Evolutionary conservation across 2,329 filamentous ascomycete species (phyloP).

Genomic region (Aspergillus chevalieri): DNA sequence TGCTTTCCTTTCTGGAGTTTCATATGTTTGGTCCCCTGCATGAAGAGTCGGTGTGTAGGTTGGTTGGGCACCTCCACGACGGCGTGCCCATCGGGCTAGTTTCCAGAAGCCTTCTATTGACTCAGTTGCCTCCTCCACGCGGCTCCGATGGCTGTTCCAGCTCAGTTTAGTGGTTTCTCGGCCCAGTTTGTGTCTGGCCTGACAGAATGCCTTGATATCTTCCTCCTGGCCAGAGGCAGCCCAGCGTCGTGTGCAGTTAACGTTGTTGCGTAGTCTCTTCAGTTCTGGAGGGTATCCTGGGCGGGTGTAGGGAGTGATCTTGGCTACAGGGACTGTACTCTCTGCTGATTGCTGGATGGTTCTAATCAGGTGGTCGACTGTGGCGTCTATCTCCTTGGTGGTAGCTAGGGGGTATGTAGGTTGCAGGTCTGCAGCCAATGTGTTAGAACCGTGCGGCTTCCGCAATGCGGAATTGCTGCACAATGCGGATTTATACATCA

Average conservation of each 20-base stretch:
- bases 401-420: neutral
- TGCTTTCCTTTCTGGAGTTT: constrained; percentile 1
- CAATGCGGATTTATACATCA: too few relatives aligned
- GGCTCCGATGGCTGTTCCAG: neutral
- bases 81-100: neutral
- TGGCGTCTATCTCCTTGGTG: neutral
- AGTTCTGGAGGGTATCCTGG: neutral
- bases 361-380: neutral
- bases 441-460: too few relatives aligned
- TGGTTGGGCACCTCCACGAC: neutral
- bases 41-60: constrained; percentile 4
- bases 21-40: neutral
- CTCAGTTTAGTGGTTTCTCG: neutral
- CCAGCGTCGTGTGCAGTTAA: neutral
- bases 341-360: neutral
- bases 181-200: neutral
- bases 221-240: neutral
- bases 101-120: neutral
- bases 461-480: too few relatives aligned
- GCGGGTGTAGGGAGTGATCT: neutral
- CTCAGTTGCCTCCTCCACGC: neutral
- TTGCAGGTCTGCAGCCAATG: neutral
- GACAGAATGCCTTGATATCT: neutral
- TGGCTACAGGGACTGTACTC: neutral
- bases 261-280: neutral